phyloP scores from a whole-genome alignment of 148 eudicot species.

The Pharnaceum exiguum region DNA sequence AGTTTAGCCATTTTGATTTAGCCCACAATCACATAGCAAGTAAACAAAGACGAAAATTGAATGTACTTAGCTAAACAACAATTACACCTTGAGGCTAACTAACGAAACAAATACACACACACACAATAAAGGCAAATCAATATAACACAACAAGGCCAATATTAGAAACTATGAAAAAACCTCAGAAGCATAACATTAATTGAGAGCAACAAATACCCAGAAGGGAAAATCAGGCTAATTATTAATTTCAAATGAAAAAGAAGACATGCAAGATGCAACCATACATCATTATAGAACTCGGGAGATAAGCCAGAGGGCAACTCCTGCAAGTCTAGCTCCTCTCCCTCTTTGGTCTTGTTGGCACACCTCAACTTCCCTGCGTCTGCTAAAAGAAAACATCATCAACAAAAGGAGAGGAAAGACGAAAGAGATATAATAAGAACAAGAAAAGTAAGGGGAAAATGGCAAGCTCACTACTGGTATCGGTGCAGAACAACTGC shows the following conservation, averaged over 20 bases:
- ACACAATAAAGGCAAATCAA: too few species aligned
- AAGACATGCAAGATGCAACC: conserved; percentile 1
- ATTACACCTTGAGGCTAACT: too few species aligned
- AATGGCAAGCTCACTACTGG: conserved; percentile 22
- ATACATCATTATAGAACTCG: conserved; percentile 84
- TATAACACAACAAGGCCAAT: too few species aligned
- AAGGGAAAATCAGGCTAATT: background rate
- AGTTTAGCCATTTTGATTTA: too few species aligned
- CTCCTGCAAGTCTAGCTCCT: conserved; percentile 48
- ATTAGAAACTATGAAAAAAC: too few species aligned
- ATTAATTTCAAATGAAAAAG: background rate
- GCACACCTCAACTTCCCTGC: conserved; percentile 33
- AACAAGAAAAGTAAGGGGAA: background rate
- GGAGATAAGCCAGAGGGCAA: conserved; percentile 57
- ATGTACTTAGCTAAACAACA: too few species aligned
- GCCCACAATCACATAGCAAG: too few species aligned
- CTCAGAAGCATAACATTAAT: background rate
- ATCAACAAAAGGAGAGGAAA: background rate
- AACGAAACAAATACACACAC: too few species aligned
- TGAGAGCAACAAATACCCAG: background rate
- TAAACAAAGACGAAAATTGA: too few species aligned
- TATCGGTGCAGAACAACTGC: conserved; percentile 13
- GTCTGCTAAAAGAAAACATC: background rate
- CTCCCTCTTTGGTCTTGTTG: conserved; percentile 55
- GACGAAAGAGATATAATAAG: background rate